Base-by-base conservation (phyloP, 768 basidiomycete species). In the Boletus insuetus region DNA sequence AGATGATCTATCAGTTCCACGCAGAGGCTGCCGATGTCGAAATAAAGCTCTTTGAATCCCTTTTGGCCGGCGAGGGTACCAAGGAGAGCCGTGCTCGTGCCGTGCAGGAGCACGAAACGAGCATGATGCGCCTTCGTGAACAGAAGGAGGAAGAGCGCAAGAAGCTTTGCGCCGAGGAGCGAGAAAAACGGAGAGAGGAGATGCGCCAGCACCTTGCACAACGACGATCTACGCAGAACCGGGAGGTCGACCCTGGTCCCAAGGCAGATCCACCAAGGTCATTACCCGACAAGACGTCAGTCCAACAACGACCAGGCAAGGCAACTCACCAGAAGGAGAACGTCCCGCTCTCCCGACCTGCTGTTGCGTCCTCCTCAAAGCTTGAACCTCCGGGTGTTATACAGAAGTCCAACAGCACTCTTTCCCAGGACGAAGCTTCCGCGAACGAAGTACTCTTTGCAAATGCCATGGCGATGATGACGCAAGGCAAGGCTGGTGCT, bases 1-100 rank as follows among this genome's bases (percentile, higher is more conserved):
- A 71, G 56, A 71, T 71, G 69, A 71, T 71, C 29, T 63, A 70
- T 51, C 55, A 71, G 11, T 71, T 71, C 56, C 69, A 71, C 24
- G 60, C 56, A 3, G 64, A 65, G 53, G 69, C 69, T 2, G 67
- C 69, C 8, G 53, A 64, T 14, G 54, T 69, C 55, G 69, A 71
- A 53, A 65, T 72, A 31, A 64, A 64, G 40, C 67, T 72, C 19
- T 60, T 72, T 16, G 61, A 65, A 42, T 60, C 46, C 1, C 69
- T 71, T 26, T 48, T 69, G n/a, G 49, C 63, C 0, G 55, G 46
- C 39, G 42, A 68, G 22, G 64, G 66, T n/a, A 70, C 69, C 7
- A 70, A 64, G 49, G 69, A 70, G 51, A 63, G 59, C 41, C 63
- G 67, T 43, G 58, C 69, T 4, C 60, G 63, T 6, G 67, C 63